These are phyloP conservation scores for Biscutella auriculata DNA, from an alignment of 441 rosid species.

Conservation along the genomic window DNA sequence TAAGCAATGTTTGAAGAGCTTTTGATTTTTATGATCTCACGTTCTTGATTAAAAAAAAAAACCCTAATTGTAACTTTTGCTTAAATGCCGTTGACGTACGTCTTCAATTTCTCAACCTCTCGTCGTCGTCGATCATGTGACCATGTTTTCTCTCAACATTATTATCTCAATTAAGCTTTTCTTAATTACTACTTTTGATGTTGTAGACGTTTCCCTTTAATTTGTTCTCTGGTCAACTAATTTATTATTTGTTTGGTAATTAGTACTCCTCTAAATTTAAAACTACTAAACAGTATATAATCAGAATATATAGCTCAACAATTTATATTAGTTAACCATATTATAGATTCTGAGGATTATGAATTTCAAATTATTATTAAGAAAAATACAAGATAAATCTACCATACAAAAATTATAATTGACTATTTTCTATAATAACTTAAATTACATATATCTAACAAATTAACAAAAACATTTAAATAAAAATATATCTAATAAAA, in stretches of 20 bases:
- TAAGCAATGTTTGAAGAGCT: constrained; percentile 23
- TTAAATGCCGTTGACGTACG: constrained; percentile 28
- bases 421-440: no score
- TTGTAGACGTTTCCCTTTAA: constrained; percentile 4
- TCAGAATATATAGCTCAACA: no score
- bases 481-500: no score
- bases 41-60: constrained; percentile 12
- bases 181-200: constrained; percentile 19
- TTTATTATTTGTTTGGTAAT: not conserved
- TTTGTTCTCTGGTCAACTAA: constrained; percentile 7
- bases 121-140: constrained; percentile 21
- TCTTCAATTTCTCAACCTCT: constrained; percentile 20
- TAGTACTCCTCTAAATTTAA: not conserved
- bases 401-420: no score
- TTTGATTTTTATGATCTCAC: constrained; percentile 22
- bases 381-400: no score
- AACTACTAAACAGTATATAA: no score
- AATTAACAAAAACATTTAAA: no score
- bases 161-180: no score
- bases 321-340: no score
- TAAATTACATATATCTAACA: no score
- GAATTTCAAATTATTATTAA: no score
- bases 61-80: constrained; percentile 23
- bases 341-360: no score
- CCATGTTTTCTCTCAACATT: constrained; percentile 23